Percentiles rank a stretch among this genome's conserved stretches.
Conservation (phyloP, 2,329 filamentous ascomycete species). For the Stemphylium vesicarium region DNA sequence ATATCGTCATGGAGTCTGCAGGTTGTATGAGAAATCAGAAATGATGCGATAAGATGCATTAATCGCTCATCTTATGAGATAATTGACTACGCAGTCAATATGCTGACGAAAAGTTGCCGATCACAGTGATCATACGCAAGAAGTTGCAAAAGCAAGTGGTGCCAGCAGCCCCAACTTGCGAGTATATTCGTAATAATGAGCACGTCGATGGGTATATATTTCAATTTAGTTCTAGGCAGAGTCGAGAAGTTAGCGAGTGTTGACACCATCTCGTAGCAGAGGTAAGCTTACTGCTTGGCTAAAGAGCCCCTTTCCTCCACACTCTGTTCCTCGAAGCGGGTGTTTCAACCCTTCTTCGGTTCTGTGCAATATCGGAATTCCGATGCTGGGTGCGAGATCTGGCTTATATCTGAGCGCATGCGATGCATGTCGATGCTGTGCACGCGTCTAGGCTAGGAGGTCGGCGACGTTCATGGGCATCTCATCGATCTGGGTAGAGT, state of each 20-base stretch:
- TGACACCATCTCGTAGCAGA: neutral
- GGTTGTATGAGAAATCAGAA: too few species aligned
- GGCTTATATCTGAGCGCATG: neutral
- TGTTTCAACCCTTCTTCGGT: conserved; percentile 11
- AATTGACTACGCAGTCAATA: neutral
- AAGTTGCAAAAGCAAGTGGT: neutral
- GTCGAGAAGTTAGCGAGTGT: conserved; percentile 3
- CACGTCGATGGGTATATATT: conserved; percentile 3
- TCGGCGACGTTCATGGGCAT: conserved; percentile 88
- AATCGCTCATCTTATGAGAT: neutral
- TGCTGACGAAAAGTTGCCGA: too few species aligned
- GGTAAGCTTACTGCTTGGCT: conserved; percentile 37
- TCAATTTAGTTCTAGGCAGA: conserved; percentile 13
- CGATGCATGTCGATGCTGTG: neutral
- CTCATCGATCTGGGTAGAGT: conserved; percentile 96
- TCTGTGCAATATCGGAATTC: neutral
- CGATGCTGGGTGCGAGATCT: neutral
- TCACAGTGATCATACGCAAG: neutral
- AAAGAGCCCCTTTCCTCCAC: conserved; percentile 46
- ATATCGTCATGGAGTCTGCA: too few species aligned
- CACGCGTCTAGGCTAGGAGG: conserved; percentile 33
- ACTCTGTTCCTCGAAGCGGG: conserved; percentile 30
- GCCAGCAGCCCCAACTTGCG: neutral
- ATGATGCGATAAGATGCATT: neutral
- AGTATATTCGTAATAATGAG: conserved; percentile 1